Percentiles rank a stretch among this genome's conserved stretches.
These are phyloP conservation scores for Phaseolus lunatus DNA, from an alignment of 306 rosid genomes.

Conservation along the genomic window DNA sequence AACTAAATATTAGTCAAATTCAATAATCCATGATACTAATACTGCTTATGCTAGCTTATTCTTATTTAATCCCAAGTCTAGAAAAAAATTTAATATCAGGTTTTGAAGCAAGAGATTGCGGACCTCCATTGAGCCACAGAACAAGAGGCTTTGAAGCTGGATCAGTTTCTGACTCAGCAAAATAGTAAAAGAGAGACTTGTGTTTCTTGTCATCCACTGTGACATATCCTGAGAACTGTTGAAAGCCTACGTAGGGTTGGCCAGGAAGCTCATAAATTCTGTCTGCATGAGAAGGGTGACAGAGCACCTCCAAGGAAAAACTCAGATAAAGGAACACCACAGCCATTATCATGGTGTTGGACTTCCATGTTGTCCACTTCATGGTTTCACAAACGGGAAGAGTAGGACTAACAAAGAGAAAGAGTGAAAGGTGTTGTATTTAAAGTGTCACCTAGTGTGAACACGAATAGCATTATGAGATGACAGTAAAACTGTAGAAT, in stretches of 20 bases:
- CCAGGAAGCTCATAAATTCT: conserved; percentile 64
- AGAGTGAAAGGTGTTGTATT: conserved; percentile 23
- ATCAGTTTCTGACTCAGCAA: conserved; percentile 66
- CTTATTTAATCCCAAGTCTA: conserved; percentile 1
- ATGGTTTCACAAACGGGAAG: conserved; percentile 41
- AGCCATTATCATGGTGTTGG: conserved; percentile 38
- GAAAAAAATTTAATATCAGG: neutral
- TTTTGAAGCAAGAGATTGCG: conserved; percentile 39
- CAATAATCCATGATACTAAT: neutral
- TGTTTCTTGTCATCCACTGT: conserved; percentile 56
- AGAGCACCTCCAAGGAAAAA: conserved; percentile 40
- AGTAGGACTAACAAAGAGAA: conserved; percentile 20
- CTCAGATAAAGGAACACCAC: conserved; percentile 43
- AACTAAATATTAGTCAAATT: conserved; percentile 11
- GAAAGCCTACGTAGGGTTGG: conserved; percentile 62
- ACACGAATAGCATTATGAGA: neutral
- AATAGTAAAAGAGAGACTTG: conserved; percentile 68
- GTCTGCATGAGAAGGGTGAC: conserved; percentile 50
- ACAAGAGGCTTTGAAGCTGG: conserved; percentile 80
- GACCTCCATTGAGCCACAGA: conserved; percentile 88
- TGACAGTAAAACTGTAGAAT: neutral
- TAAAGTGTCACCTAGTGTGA: conserved; percentile 35
- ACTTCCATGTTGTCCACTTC: conserved; percentile 41
- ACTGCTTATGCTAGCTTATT: neutral
- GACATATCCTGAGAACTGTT: conserved; percentile 73